Conservation (phyloP, 1,284 basidiomycete genomes). For the Salmacisia buchloeana region DNA sequence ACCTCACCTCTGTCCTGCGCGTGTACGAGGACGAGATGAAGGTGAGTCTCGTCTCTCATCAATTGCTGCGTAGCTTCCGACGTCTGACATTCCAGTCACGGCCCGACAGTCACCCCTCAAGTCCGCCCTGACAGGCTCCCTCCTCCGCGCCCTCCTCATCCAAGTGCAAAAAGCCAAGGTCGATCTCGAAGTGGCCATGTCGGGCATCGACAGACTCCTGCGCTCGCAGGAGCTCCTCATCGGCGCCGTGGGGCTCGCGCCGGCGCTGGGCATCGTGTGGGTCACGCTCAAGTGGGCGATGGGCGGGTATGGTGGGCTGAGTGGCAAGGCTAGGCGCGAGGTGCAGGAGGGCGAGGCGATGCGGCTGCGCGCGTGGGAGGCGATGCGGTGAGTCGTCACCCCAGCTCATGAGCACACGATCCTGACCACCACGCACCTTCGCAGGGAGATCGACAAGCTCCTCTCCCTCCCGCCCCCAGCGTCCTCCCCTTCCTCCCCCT, state of each 20-base stretch:
- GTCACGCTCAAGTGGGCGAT: slow-evolving; percentile 53
- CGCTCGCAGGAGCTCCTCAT: slow-evolving; percentile 94
- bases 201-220: slow-evolving; percentile 83
- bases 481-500: slow-evolving; percentile 62
- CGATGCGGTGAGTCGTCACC: slow-evolving; percentile 49
- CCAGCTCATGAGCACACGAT: background rate
- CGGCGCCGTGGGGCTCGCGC: slow-evolving; percentile 92
- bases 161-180: slow-evolving; percentile 97
- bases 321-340: background rate
- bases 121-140: slow-evolving; percentile 72
- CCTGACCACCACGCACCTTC: background rate
- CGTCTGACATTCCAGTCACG: background rate
- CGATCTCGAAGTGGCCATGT: slow-evolving; percentile 79
- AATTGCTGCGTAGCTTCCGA: too few species aligned
- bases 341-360: slow-evolving; percentile 42
- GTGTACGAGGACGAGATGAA: slow-evolving; percentile 90
- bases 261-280: slow-evolving; percentile 76
- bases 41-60: slow-evolving; percentile 41
- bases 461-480: slow-evolving; percentile 30
- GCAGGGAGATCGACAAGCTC: slow-evolving; percentile 50
- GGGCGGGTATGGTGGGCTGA: slow-evolving; percentile 48
- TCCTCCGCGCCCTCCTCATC: slow-evolving; percentile 80
- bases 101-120: slow-evolving; percentile 62
- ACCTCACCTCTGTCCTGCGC: slow-evolving; percentile 78
- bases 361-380: slow-evolving; percentile 51